Evolutionary conservation across 805 yeast species (phyloP), one percentile per base, ranked within the genome.

Genomic region (Danielia reshetovae): DNA sequence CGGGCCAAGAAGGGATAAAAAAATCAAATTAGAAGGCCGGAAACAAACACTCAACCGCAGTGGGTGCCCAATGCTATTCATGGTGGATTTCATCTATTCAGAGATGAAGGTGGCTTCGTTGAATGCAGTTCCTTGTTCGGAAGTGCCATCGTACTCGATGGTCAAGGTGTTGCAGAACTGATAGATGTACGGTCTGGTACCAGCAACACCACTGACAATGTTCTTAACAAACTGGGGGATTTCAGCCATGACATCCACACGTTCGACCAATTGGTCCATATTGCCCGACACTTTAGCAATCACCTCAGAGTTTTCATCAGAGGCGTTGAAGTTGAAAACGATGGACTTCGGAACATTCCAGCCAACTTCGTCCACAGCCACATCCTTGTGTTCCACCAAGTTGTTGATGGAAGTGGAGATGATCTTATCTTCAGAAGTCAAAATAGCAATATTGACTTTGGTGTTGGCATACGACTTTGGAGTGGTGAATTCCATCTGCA

Each of bases 211-310:
- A 43, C 89, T 79, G 29, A 86, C 97, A 39, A 93, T 84, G 51
- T 81, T 84, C 66, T 90, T 93, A 48, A 93, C 95, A 62, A 93
- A 88, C 44, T 77, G 81, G 18, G 98, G 98, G 39, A 93, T 81
- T 65, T 93, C 97, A 33, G 88, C 85, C 97, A 93, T 88, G 40
- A 93, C 97, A 62, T 93, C 98, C 39, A 93, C 89, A 57, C 97
- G 79, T 66, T 87, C 97, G 34, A 86, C 78, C 41, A 85, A 62
- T 29, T 71, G 66, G 12, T 58, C 57, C 47, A 90, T 71, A 15
- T 70, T 64, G 42, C 96, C 96, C 26, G 50, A 55, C 14, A 84
- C 76, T 8, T 55, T 59, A 30, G 75, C 83, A 30, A 59, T 64
- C 17, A 73, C 68, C 15, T 23, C 29, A 19, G 22, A 7, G 27